These are phyloP conservation scores for Leucoagaricus sp. DNA, from an alignment of 1,284 basidiomycete species.

Conservation along the genomic window DNA sequence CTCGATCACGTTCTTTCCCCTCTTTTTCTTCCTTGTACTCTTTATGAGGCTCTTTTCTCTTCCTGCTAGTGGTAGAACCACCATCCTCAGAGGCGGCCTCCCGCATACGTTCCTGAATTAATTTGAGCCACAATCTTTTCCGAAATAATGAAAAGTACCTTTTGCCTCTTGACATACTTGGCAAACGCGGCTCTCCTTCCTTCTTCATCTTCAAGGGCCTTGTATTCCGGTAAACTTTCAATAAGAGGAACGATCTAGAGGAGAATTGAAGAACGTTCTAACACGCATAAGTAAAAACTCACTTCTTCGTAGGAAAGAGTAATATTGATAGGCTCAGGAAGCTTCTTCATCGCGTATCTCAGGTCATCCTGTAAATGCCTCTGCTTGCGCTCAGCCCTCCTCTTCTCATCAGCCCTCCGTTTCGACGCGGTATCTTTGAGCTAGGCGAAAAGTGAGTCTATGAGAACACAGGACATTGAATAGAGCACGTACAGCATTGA, in stretches of 20 bases:
- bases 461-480: not conserved
- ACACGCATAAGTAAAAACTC: constrained; percentile 24
- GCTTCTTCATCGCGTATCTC: constrained; percentile 92
- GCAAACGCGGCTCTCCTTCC: constrained; percentile 76
- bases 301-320: constrained; percentile 79
- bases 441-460: constrained; percentile 38
- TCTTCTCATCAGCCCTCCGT: constrained; percentile 78
- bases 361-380: constrained; percentile 94
- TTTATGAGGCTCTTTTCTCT: constrained; percentile 68
- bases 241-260: constrained; percentile 72
- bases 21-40: constrained; percentile 37
- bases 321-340: constrained; percentile 78
- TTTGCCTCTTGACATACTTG: constrained; percentile 87
- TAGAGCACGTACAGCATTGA: constrained; percentile 56
- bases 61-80: constrained; percentile 72
- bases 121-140: no score
- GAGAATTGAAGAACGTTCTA: constrained; percentile 16
- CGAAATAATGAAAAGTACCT: no score
- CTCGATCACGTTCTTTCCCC: constrained; percentile 39
- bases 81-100: constrained; percentile 83
- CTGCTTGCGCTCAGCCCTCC: constrained; percentile 79
- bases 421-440: constrained; percentile 71
- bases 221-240: constrained; percentile 80
- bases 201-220: constrained; percentile 82
- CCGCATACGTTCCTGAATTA: constrained; percentile 78